phyloP scores from a whole-genome alignment of 345 rosid genomes.

The Durio zibethinus region DNA sequence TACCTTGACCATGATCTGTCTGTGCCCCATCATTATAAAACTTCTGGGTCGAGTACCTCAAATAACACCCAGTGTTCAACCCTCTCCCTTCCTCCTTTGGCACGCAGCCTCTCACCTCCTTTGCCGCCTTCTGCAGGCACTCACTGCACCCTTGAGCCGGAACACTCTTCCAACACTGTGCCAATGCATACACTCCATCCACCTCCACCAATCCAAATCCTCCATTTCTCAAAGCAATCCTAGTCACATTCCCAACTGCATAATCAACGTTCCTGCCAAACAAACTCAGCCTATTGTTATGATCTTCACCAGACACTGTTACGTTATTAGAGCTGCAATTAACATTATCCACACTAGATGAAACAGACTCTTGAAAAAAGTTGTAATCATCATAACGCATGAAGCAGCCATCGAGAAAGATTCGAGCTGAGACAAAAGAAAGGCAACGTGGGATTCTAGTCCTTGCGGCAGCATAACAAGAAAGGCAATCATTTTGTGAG shows the following conservation, averaged over 20 bases:
- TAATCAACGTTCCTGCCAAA: slow-evolving; percentile 19
- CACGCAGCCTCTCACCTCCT: slow-evolving; percentile 30
- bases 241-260: slow-evolving; percentile 35
- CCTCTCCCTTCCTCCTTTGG: slow-evolving; percentile 48
- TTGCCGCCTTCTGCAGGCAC: slow-evolving; percentile 42
- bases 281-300: neutral
- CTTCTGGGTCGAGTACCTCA: slow-evolving; percentile 38
- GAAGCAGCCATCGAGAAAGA: slow-evolving; percentile 69
- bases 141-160: slow-evolving; percentile 35
- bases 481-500: slow-evolving; percentile 30
- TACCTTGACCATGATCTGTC: slow-evolving; percentile 25
- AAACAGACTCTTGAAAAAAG: slow-evolving; percentile 43
- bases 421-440: slow-evolving; percentile 37
- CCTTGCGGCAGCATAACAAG: slow-evolving; percentile 50
- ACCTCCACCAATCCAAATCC: slow-evolving; percentile 30
- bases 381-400: slow-evolving; percentile 50
- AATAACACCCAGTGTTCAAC: slow-evolving; percentile 45
- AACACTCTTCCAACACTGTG: slow-evolving; percentile 9
- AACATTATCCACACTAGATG: slow-evolving; percentile 26
- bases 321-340: slow-evolving; percentile 26
- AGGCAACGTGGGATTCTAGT: slow-evolving; percentile 58
- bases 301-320: neutral
- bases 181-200: slow-evolving; percentile 32
- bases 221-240: slow-evolving; percentile 27
- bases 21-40: slow-evolving; percentile 25